Percentiles rank a stretch among this genome's conserved stretches.
phyloP scores from a whole-genome alignment of 2,329 filamentous ascomycete genomes.

The Trichoderma semiorbis region DNA sequence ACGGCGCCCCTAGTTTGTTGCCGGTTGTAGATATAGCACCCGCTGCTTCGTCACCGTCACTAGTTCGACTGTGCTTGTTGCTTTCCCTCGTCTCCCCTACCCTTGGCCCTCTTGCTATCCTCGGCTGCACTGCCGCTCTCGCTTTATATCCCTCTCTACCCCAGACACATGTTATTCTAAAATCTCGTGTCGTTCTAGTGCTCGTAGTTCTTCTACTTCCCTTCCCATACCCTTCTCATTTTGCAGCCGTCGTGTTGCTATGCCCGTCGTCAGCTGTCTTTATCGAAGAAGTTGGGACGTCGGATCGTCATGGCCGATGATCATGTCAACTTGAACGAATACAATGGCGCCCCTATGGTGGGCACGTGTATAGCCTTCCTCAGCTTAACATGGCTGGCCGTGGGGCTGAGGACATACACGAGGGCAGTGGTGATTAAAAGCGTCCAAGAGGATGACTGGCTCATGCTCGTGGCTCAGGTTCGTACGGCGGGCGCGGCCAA shows the following conservation, averaged over 20 bases:
- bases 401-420: conserved; percentile 44
- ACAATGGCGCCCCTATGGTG: conserved; percentile 39
- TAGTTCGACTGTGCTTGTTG: background rate
- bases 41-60: conserved; percentile 2
- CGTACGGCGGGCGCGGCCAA: background rate
- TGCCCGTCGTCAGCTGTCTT: conserved; percentile 12
- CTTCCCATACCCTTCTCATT: background rate
- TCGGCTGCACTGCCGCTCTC: background rate
- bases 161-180: background rate
- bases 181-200: background rate
- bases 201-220: background rate
- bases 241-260: conserved; percentile 5
- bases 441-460: conserved; percentile 51
- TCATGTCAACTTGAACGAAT: conserved; percentile 34
- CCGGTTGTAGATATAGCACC: conserved; percentile 15
- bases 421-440: conserved; percentile 41
- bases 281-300: conserved; percentile 5
- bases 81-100: background rate
- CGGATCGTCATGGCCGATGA: conserved; percentile 30
- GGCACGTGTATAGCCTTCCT: conserved; percentile 37
- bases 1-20: conserved; percentile 6
- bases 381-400: conserved; percentile 40
- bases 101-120: background rate
- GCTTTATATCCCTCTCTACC: background rate
- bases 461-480: conserved; percentile 50